phyloP scores from a whole-genome alignment of 2,329 filamentous ascomycete species.

The Metarhizium robertsii region DNA sequence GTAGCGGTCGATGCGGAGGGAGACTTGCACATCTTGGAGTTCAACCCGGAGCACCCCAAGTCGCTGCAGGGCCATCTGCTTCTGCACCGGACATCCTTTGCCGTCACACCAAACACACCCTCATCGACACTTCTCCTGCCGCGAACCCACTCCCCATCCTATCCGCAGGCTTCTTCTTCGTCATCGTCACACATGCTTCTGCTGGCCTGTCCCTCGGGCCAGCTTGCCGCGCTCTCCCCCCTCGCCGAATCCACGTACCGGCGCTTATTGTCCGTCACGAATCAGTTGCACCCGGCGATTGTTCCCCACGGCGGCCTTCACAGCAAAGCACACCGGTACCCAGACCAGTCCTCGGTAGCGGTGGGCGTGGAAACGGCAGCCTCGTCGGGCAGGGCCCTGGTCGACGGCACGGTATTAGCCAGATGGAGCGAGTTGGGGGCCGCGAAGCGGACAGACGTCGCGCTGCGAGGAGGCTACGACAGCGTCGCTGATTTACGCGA shows the following conservation, averaged over 20 bases:
- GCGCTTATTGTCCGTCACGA: slow-evolving; percentile 70
- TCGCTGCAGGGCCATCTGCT: slow-evolving; percentile 82
- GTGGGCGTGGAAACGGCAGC: slow-evolving; percentile 45
- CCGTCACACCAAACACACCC: slow-evolving; percentile 68
- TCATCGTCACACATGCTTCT: slow-evolving; percentile 43
- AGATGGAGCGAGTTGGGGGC: slow-evolving; percentile 70
- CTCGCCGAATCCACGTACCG: slow-evolving; percentile 75
- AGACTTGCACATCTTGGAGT: slow-evolving; percentile 82
- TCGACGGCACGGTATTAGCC: slow-evolving; percentile 69
- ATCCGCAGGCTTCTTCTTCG: slow-evolving; percentile 7
- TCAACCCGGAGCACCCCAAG: slow-evolving; percentile 91
- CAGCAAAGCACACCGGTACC: slow-evolving; percentile 65
- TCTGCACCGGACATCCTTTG: slow-evolving; percentile 80
- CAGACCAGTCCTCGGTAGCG: slow-evolving; percentile 28
- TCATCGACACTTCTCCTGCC: slow-evolving; percentile 69
- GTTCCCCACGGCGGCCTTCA: slow-evolving; percentile 75
- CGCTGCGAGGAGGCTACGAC: slow-evolving; percentile 60
- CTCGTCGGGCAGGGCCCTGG: slow-evolving; percentile 53
- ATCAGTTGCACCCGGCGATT: slow-evolving; percentile 67
- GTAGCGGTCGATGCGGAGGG: slow-evolving; percentile 76
- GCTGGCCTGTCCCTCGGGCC: slow-evolving; percentile 65
- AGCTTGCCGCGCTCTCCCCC: slow-evolving; percentile 66
- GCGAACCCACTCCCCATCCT: slow-evolving; percentile 42
- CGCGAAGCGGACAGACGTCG: slow-evolving; percentile 61
- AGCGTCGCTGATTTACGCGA: slow-evolving; percentile 58